A percentile compares a stretch with the other conserved stretches of the same genome.
Conservation (phyloP, 2,329 filamentous ascomycete species). For the Venturia nashicola region DNA sequence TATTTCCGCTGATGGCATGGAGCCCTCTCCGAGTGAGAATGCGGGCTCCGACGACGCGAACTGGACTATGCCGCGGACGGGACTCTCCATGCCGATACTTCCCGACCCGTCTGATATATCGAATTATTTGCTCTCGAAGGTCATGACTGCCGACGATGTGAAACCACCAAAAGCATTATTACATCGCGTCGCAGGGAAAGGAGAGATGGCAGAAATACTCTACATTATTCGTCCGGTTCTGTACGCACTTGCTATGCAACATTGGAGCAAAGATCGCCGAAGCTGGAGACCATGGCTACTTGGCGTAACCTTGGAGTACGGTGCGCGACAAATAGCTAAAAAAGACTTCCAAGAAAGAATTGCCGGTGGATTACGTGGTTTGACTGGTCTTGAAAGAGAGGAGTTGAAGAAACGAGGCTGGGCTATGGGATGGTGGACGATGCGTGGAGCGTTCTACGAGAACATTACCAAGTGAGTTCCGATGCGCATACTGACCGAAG, state of each 20-base stretch:
- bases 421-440: constrained; percentile 88
- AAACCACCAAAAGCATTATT: constrained; percentile 79
- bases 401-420: constrained; percentile 81
- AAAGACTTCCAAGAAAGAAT: constrained; percentile 49
- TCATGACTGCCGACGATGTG: constrained; percentile 91
- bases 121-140: constrained; percentile 75
- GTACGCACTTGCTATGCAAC: constrained; percentile 74
- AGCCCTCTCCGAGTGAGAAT: constrained; percentile 27
- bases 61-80: constrained; percentile 93
- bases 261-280: constrained; percentile 56
- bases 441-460: constrained; percentile 96
- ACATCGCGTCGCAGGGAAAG: constrained; percentile 61
- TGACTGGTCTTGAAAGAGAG: constrained; percentile 78
- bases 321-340: constrained; percentile 72
- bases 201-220: constrained; percentile 76
- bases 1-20: constrained; percentile 19
- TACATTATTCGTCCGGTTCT: constrained; percentile 82
- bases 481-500: background rate
- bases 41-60: constrained; percentile 27
- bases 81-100: constrained; percentile 69
- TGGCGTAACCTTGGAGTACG: constrained; percentile 74
- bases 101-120: constrained; percentile 75
- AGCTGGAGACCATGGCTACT: constrained; percentile 89
- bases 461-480: constrained; percentile 57
- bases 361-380: constrained; percentile 58